phyloP scores from a whole-genome alignment of 78 protist genomes.

The Dictyostelium firmibasis region DNA sequence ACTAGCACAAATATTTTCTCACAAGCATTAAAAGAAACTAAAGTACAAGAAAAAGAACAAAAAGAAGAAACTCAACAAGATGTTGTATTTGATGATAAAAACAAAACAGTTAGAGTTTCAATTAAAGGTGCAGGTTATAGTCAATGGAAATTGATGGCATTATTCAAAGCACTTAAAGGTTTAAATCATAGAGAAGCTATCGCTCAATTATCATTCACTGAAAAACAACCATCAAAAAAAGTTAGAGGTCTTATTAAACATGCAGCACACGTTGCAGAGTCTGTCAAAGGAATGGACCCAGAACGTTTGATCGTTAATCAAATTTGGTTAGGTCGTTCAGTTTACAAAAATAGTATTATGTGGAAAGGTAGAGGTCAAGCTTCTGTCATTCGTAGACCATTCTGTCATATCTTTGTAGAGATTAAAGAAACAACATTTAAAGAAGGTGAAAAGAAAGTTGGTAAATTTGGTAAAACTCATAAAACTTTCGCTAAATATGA shows the following conservation, averaged over 20 bases:
- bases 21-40: constrained; percentile 10
- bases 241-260: constrained; percentile 59
- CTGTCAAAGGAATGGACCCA: constrained; percentile 20
- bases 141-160: constrained; percentile 56
- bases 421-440: constrained; percentile 1
- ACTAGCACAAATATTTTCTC: not conserved
- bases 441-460: constrained; percentile 60
- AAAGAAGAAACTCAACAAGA: not conserved
- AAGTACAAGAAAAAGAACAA: not conserved
- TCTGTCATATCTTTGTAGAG: constrained; percentile 44
- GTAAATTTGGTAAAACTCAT: constrained; percentile 75
- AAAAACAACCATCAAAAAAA: constrained; percentile 36
- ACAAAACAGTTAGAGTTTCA: constrained; percentile 9
- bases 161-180: constrained; percentile 49
- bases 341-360: not conserved
- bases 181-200: constrained; percentile 48
- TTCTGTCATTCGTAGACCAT: constrained; percentile 36
- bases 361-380: constrained; percentile 62
- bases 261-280: constrained; percentile 55
- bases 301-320: constrained; percentile 68
- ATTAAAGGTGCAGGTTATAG: constrained; percentile 6
- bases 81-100: not conserved
- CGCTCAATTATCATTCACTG: constrained; percentile 50
- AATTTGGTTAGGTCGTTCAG: constrained; percentile 61
- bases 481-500: constrained; percentile 20